A percentile compares a stretch with the other conserved stretches of the same genome.
Evolutionary conservation across 179 eudicot genomes (phyloP).

Genomic region (Corrigiola litoralis): DNA sequence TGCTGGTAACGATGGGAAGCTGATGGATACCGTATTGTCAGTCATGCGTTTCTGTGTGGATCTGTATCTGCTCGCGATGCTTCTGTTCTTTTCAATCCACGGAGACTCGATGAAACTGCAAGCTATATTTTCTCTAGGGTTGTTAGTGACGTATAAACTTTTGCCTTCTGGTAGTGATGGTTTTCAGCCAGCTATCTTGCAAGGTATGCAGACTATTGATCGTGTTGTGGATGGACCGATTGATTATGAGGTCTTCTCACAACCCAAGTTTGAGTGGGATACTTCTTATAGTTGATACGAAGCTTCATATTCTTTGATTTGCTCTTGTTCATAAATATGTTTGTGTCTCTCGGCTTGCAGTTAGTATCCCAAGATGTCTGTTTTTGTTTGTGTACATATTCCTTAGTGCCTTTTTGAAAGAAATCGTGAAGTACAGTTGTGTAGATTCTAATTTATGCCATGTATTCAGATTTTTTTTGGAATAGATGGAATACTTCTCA

Average conservation of each 20-base stretch:
- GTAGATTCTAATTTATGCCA: too few relatives aligned
- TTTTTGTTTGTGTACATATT: slow-evolving; percentile 3
- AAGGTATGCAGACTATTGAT: slow-evolving; percentile 70
- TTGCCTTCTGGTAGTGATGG: slow-evolving; percentile 71
- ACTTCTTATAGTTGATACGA: slow-evolving; percentile 33
- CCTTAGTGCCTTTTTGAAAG: neutral
- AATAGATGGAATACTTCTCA: too few relatives aligned
- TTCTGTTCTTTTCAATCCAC: slow-evolving; percentile 76
- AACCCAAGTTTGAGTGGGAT: slow-evolving; percentile 94
- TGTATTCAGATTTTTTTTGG: too few relatives aligned
- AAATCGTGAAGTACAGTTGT: neutral
- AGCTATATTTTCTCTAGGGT: slow-evolving; percentile 82
- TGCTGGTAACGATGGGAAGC: slow-evolving; percentile 88
- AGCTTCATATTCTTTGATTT: slow-evolving; percentile 8
- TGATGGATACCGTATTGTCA: slow-evolving; percentile 82
- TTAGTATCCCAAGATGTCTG: neutral
- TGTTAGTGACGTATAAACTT: slow-evolving; percentile 73
- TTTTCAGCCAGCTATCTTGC: slow-evolving; percentile 63
- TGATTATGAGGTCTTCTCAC: slow-evolving; percentile 85
- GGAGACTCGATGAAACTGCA: slow-evolving; percentile 92
- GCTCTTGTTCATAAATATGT: slow-evolving; percentile 3
- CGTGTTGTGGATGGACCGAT: slow-evolving; percentile 71
- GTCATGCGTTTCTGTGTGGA: slow-evolving; percentile 93
- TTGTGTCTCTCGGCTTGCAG: neutral
- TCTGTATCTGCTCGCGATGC: slow-evolving; percentile 79